Evolutionary conservation across 495 filamentous ascomycete genomes (phyloP), one percentile per base, ranked within the genome.

Genomic region (Lichenothelia convexa): DNA sequence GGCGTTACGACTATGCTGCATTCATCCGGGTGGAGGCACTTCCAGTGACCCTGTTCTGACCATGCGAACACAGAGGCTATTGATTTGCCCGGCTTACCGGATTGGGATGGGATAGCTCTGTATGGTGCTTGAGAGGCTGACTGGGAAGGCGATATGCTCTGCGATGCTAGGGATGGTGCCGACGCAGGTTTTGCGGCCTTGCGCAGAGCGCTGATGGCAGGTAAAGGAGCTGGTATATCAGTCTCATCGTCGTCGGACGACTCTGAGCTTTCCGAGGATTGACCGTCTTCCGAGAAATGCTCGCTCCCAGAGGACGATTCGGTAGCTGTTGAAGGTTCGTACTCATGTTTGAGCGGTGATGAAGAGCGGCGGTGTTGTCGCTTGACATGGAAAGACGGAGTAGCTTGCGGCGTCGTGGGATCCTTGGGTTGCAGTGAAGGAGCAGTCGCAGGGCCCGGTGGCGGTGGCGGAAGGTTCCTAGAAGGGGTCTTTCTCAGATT

Each of bases 291-390:
- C 17, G 44, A 32, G 7, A 45, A 54, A 9, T 53, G 41, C 8
- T 56, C 56, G 24, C 55, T 63, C 24, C 62, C 63, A 8, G 56
- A 58, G 9, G 60, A 60, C 18, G 61, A 66, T 32, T 60, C 39
- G 49, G 79, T 79, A 35, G 71, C 71, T 27, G 82, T 86, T 1
- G 89, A 95, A 2, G 91, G 91, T 44, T 83, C 80, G 47, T 93
- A 99, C 59, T 99, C 85, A 47, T 94, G 89, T 57, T 99, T 99
- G 39, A 99, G 64, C 6, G 91, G 91, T 6, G 91, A 95, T 3
- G 91, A 95, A 18, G 75, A 78, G 4, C 82, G 70, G 20, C 87
- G 67, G 46, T 50, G 23, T 52, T 45, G 22, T 58, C 50, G 39
- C 48, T 55, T 40, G 3, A 33, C 46, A 37, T 45, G 47, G 30